A percentile compares a stretch with the other conserved stretches of the same genome.
phyloP scores from a whole-genome alignment of 306 rosid genomes.

The Citrullus amarus region DNA sequence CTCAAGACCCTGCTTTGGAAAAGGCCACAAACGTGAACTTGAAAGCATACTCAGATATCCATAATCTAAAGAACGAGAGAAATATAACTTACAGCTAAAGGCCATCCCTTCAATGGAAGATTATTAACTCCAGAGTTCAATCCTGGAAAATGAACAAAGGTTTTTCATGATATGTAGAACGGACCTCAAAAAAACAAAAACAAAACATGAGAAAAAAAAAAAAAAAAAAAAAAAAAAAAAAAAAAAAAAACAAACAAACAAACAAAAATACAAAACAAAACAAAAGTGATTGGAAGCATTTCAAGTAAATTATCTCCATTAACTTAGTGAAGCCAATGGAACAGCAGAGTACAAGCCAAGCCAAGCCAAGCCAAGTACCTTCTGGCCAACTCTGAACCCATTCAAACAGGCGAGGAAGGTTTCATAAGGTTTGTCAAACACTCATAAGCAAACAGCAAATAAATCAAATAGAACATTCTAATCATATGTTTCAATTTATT shows the following conservation, averaged over 20 bases:
- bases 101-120: constrained; percentile 92
- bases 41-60: constrained; percentile 12
- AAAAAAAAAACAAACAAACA: no score
- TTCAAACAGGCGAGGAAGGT: not conserved
- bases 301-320: not conserved
- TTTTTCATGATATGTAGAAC: constrained; percentile 4
- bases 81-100: constrained; percentile 63
- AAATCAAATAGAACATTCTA: not conserved
- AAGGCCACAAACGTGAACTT: constrained; percentile 15
- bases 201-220: no score
- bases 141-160: constrained; percentile 35
- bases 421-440: not conserved
- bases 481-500: not conserved
- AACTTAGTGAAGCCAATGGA: not conserved
- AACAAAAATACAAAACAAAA: not conserved
- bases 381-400: not conserved
- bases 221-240: no score
- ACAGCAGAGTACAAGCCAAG: not conserved
- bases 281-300: not conserved
- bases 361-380: not conserved
- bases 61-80: constrained; percentile 7
- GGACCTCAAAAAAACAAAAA: not conserved
- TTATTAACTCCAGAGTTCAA: constrained; percentile 64
- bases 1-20: constrained; percentile 58
- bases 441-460: not conserved